Base-by-base conservation (phyloP, 139 green algal species). In the Asterochloris erici region DNA sequence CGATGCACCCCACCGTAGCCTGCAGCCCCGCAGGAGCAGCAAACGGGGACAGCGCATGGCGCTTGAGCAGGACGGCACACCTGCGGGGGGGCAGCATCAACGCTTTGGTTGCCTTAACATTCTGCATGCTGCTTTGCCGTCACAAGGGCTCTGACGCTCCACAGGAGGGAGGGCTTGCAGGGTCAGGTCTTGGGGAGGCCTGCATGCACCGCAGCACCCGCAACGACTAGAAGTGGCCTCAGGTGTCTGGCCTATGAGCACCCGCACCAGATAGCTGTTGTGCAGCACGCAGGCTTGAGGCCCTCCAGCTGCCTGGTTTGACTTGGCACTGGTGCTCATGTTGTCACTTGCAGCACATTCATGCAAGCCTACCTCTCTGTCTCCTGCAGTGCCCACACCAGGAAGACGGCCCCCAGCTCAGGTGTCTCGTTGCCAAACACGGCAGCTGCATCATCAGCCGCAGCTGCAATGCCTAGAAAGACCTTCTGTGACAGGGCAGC, bases 301-400 rank as follows among this genome's bases (percentile, higher is more conserved):
- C n/a, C n/a, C 38, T 54, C 38, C 38, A 54, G 38, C 38, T 6
- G 38, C 38, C 38, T 54, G 38, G 38, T 54, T 54, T 6, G 6
- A 6, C 38, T 54, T 10, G 6, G 38, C 38, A 54, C 38, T 54
- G 38, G 38, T 54, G 38, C 38, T 2, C 38, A 2, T 54, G 38
- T 6, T 54, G 38, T 9, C 10, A 9, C 66, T 71, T 26, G 66
- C 66, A 71, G 66, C 66, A 71, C 17, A 21, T 24, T 71, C 21
- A 24, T 10, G 1, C 66, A 71, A 21, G n/a, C 26, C 4, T 17
- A 81, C 63, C 77, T 62, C 14, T 81, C 29, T 26, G 77, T 73
- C 27, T 81, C 84, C 38, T 85, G 73, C n/a, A 90, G 79, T 11
- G 87, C 79, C 87, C 87, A 90, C 27, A 88, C 79, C n/a, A 90